Base-by-base conservation (phyloP, 331 rosid species). In the Prunus yedoensis region DNA sequence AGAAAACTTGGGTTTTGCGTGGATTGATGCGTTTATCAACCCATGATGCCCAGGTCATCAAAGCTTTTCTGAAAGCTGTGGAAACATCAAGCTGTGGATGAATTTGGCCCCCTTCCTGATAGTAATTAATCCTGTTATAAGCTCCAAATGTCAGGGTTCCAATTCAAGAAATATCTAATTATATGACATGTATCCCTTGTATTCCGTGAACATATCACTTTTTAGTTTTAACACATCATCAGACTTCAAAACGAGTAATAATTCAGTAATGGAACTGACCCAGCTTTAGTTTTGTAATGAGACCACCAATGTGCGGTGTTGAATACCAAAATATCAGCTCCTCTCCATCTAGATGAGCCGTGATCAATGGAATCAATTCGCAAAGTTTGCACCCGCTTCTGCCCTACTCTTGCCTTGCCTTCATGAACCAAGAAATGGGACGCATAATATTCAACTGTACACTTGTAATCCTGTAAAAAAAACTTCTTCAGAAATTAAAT, bases 221-320 rank as follows among this genome's bases (percentile, higher is more conserved):
- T 23, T 23, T 23, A 23, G 23, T 23, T 23, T 23, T 23, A 23
- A 23, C 23, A 23, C 23, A 23, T 23, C 23, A 23, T 23, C 23
- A 23, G 23, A 23, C 23, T 23, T 23, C 23, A 23, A 23, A 23
- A 25, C 1, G 15, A 18, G 56, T 57, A 38, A 16, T 53, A 79
- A 70, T 16, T 47, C 15, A 73, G 74, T 69, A 63, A 68, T 9
- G 59, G 60, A 58, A 77, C 95, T 85, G 69, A 94, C 99, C 99
- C 97, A 11, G 97, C 84, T 84, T 94, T 83, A 66, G 96, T 94
- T 81, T 94, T 94, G 88, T 77, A 83, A 87, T 94, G 97, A 21
- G 97, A 86, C 99, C 99, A 92, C 99, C 99, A 92, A 87, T 94
- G 97, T 51, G 95, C 98, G 45, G 97, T 87, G 79, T 94, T 94